Base-by-base conservation (phyloP, 208 protist species). In the Crithidia bombi region DNA sequence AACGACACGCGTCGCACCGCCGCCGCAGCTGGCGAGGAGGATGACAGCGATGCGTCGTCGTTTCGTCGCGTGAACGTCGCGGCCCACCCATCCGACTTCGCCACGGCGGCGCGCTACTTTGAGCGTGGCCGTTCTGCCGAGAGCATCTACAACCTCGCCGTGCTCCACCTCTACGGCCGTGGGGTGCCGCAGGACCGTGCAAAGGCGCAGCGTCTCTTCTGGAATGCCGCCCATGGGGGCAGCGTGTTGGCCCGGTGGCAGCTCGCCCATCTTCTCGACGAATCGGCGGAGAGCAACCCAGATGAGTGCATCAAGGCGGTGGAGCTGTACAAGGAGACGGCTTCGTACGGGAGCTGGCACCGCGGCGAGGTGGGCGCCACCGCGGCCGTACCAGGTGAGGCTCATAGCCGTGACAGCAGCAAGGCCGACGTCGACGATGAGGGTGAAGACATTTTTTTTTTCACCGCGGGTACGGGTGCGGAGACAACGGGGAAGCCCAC, bases 81-180 rank as follows among this genome's bases (percentile, higher is more conserved):
- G 56, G 30, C 62, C 12, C 38, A 64, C 58, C 49, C 54, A 17
- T 79, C 85, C 12, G 85, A 92, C 71, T 92, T 85, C 69, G 44
- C 15, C 14, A 80, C 78, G 10, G 84, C 90, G 12, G 80, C 69
- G 50, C 57, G 51, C 19, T 90, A 86, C 72, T 92, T 92, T 65
- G 49, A 56, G 9, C 26, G 61, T 3, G 66, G 75, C 47, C 41
- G 38, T 6, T 62, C 55, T 10, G 47, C 73, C 17, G 87, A 93
- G 63, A 84, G 74, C 14, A 66, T 76, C 36, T 96, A 96, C 75
- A 96, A 97, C 68, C 56, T 97, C 3, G 94, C 76, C 23, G 79
- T 95, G 14, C 52, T 96, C 19, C 63, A 86, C 43, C 65, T 91
- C 11, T 70, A 87, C 59, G 94, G 94, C 21, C 79, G 80, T 32